A percentile compares a stretch with the other conserved stretches of the same genome.
These are phyloP conservation scores for Dipodascus albidus DNA, from an alignment of 805 yeast genomes.

Conservation along the genomic window DNA sequence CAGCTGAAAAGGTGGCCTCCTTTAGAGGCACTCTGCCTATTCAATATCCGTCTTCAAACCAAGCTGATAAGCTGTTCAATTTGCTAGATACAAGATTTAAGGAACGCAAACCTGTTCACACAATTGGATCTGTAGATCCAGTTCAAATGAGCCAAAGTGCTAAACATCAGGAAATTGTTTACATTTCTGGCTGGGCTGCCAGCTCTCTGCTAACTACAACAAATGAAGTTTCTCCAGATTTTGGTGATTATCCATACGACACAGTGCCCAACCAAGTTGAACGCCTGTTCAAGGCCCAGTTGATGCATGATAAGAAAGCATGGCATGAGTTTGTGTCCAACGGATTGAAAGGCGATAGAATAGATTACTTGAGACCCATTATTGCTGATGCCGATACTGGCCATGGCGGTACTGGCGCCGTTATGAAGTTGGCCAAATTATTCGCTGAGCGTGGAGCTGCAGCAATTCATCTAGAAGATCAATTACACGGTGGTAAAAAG, in stretches of 20 bases:
- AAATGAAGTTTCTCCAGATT: slow-evolving; percentile 48
- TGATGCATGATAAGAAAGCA: slow-evolving; percentile 38
- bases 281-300: slow-evolving; percentile 41
- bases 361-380: slow-evolving; percentile 44
- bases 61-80: slow-evolving; percentile 37
- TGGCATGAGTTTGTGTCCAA: slow-evolving; percentile 26
- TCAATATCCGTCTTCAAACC: slow-evolving; percentile 33
- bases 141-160: slow-evolving; percentile 45
- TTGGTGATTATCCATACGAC: slow-evolving; percentile 53
- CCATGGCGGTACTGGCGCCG: slow-evolving; percentile 44
- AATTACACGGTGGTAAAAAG: slow-evolving; percentile 46
- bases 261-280: slow-evolving; percentile 52
- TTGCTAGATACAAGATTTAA: slow-evolving; percentile 29
- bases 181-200: slow-evolving; percentile 16
- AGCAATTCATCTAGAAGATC: slow-evolving; percentile 47
- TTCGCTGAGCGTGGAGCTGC: slow-evolving; percentile 55
- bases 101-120: slow-evolving; percentile 35
- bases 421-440: slow-evolving; percentile 46
- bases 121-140: slow-evolving; percentile 48
- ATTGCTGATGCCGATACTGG: slow-evolving; percentile 55
- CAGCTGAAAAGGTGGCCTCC: slow-evolving; percentile 36
- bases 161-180: slow-evolving; percentile 27
- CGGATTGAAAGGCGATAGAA: slow-evolving; percentile 14
- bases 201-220: slow-evolving; percentile 40
- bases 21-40: slow-evolving; percentile 35